Evolutionary conservation across 2,329 filamentous ascomycete genomes (phyloP).

Genomic region (Cladophialophora immunda): DNA sequence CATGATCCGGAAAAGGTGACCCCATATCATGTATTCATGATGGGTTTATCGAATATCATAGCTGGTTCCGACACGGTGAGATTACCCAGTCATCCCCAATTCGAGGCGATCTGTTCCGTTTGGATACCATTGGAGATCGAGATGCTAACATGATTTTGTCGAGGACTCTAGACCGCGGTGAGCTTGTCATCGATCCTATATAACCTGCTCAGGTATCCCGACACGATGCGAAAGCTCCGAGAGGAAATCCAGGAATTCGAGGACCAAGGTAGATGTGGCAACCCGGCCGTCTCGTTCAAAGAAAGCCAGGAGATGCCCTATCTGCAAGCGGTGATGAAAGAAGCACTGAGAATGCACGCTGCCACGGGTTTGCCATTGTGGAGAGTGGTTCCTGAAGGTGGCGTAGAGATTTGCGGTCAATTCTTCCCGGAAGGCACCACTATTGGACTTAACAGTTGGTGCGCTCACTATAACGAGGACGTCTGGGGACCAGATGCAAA

Average conservation of each 20-base stretch:
- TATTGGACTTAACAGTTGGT: constrained; percentile 57
- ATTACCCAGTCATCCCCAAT: background rate
- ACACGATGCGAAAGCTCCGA: constrained; percentile 36
- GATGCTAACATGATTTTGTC: background rate
- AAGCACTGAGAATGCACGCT: constrained; percentile 61
- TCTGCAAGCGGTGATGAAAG: constrained; percentile 63
- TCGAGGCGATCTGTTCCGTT: background rate
- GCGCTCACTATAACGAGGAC: constrained; percentile 55
- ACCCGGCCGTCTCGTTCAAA: constrained; percentile 60
- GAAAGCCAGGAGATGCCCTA: constrained; percentile 74
- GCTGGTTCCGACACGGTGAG: constrained; percentile 34
- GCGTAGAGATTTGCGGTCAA: constrained; percentile 52
- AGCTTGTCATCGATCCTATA: constrained; percentile 77
- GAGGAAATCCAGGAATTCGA: constrained; percentile 34
- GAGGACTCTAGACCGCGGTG: constrained; percentile 29
- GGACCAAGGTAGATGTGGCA: constrained; percentile 47
- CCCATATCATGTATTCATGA: constrained; percentile 50
- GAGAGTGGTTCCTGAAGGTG: constrained; percentile 57
- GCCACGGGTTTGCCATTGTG: constrained; percentile 60
- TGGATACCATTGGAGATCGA: background rate
- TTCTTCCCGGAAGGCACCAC: constrained; percentile 54
- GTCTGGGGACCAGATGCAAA: constrained; percentile 57
- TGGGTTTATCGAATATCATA: constrained; percentile 45
- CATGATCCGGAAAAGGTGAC: constrained; percentile 55
- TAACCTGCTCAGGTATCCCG: constrained; percentile 72